Evolutionary conservation across 2,329 filamentous ascomycete species (phyloP).

Genomic region (Cytospora leucostoma): DNA sequence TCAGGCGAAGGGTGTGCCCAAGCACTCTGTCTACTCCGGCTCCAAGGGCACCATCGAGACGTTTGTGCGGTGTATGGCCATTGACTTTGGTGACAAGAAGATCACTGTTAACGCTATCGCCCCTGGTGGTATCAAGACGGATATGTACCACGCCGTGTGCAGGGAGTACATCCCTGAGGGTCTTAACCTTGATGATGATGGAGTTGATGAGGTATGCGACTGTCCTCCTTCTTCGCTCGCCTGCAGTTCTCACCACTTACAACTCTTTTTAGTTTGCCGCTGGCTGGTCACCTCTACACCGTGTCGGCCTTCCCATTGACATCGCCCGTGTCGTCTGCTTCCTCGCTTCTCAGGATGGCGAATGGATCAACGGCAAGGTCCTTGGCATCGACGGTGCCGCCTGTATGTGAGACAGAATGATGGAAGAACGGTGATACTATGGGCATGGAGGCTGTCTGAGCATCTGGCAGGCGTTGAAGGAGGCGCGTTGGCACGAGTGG

Average conservation of each 20-base stretch:
- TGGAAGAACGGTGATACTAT: too few species aligned
- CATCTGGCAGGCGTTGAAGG: not conserved
- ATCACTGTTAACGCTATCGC: constrained; percentile 67
- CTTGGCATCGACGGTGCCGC: constrained; percentile 40
- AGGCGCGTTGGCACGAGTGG: not conserved
- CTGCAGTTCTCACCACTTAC: constrained; percentile 3
- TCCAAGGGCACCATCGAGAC: constrained; percentile 77
- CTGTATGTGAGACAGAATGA: constrained; percentile 33
- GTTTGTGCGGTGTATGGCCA: constrained; percentile 74
- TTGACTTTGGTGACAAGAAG: constrained; percentile 64
- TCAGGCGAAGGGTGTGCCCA: constrained; percentile 66
- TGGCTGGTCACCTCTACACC: constrained; percentile 64
- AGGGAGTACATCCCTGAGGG: constrained; percentile 62
- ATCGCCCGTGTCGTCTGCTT: constrained; percentile 66
- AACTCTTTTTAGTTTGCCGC: constrained; percentile 52
- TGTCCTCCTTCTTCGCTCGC: not conserved
- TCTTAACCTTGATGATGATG: constrained; percentile 55
- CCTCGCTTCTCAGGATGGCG: constrained; percentile 49
- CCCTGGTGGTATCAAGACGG: constrained; percentile 64
- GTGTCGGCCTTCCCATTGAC: constrained; percentile 68
- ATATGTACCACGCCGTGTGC: constrained; percentile 66
- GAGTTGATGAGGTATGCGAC: constrained; percentile 52
- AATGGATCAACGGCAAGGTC: constrained; percentile 50
- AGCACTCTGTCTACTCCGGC: constrained; percentile 73
- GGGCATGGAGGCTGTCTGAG: not conserved